Evolutionary conservation across 2,329 filamentous ascomycete species (phyloP).

Genomic region (Balansia obtecta): DNA sequence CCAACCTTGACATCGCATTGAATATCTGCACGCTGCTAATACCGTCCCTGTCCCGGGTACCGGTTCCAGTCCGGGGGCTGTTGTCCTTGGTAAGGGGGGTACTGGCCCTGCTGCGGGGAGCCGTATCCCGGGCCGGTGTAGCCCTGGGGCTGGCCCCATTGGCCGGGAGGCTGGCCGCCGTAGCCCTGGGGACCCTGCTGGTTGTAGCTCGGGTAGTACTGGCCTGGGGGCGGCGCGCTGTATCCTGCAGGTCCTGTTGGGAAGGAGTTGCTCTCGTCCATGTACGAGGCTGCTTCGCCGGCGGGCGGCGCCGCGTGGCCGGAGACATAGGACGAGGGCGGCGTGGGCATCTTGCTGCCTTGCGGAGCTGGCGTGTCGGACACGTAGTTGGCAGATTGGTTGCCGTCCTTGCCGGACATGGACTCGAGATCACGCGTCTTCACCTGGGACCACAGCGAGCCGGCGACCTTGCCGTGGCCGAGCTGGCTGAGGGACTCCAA

Average conservation of each 20-base stretch:
- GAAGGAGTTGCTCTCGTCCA: slow-evolving; percentile 7
- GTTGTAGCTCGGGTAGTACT: slow-evolving; percentile 21
- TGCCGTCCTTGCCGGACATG: slow-evolving; percentile 36
- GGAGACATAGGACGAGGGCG: slow-evolving; percentile 18
- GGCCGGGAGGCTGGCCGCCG: slow-evolving; percentile 10
- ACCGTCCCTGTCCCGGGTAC: slow-evolving; percentile 25
- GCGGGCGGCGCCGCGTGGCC: slow-evolving; percentile 19
- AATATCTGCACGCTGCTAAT: slow-evolving; percentile 1
- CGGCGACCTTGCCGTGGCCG: slow-evolving; percentile 45
- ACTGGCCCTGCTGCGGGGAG: slow-evolving; percentile 10
- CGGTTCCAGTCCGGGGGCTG: slow-evolving; percentile 21
- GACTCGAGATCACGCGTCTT: slow-evolving; percentile 44
- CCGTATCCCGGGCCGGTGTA: slow-evolving; percentile 14
- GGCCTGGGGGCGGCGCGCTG: slow-evolving; percentile 19
- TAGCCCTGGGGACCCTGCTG: slow-evolving; percentile 9
- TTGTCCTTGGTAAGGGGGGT: slow-evolving; percentile 14
- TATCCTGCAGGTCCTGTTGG: slow-evolving; percentile 15
- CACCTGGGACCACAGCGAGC: slow-evolving; percentile 50
- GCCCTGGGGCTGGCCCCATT: slow-evolving; percentile 8
- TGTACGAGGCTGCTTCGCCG: slow-evolving; percentile 22
- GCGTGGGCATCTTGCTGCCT: slow-evolving; percentile 16
- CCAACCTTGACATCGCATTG: not conserved
- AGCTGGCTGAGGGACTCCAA: slow-evolving; percentile 28
- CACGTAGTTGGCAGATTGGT: slow-evolving; percentile 22
- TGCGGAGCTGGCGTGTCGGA: slow-evolving; percentile 27